These are phyloP conservation scores for Teunomyces aglyptinius DNA, from an alignment of 805 yeast species.

Conservation along the genomic window DNA sequence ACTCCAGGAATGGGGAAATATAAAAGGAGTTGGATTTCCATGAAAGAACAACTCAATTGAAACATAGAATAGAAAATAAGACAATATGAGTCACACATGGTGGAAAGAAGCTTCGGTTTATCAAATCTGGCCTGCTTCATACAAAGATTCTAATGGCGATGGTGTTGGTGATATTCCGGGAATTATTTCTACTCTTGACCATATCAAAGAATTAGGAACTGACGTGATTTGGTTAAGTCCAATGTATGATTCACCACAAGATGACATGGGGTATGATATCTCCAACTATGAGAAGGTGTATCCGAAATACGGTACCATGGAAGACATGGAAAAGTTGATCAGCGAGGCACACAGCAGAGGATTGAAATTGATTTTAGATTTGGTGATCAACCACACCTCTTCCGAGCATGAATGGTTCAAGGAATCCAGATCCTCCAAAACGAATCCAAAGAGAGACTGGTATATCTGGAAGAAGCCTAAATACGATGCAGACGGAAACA, in stretches of 20 bases:
- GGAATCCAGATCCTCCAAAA: conserved; percentile 49
- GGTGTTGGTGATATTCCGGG: conserved; percentile 61
- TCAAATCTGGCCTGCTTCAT: conserved; percentile 62
- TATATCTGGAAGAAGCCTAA: conserved; percentile 55
- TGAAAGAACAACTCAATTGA: not conserved
- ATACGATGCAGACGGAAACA: conserved; percentile 45
- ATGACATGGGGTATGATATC: conserved; percentile 64
- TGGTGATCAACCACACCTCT: conserved; percentile 60
- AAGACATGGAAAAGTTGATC: conserved; percentile 50
- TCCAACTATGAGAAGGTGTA: conserved; percentile 52
- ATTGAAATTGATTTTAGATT: conserved; percentile 51
- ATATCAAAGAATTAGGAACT: conserved; percentile 48
- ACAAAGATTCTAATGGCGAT: conserved; percentile 56
- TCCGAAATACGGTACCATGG: conserved; percentile 52
- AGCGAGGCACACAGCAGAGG: conserved; percentile 47
- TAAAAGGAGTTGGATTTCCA: not conserved
- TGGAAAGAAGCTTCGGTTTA: conserved; percentile 59
- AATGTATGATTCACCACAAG: conserved; percentile 56
- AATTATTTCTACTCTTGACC: conserved; percentile 50
- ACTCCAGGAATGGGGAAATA: not conserved
- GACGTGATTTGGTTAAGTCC: conserved; percentile 61
- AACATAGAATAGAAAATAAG: too few species aligned
- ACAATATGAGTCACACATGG: conserved; percentile 29
- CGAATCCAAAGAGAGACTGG: conserved; percentile 59
- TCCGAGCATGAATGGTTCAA: conserved; percentile 56